Evolutionary conservation across 2,329 filamentous ascomycete species (phyloP), one percentile per base, ranked within the genome.

Genomic region (Arachnomyces sp.): DNA sequence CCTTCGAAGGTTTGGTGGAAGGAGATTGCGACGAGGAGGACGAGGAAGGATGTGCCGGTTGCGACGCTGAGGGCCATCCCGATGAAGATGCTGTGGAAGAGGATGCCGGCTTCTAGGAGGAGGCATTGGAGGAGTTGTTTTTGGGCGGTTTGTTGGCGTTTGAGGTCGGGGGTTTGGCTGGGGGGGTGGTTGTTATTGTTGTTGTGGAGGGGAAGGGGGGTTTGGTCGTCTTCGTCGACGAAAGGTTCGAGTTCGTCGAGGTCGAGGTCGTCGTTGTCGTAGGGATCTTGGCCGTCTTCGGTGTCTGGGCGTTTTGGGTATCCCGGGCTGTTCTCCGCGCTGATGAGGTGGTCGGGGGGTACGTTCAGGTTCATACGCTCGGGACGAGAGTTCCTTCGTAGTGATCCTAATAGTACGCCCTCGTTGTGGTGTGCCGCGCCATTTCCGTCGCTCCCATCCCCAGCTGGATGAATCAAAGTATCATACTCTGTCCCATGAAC

Each of bases 1-100:
- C 87, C 87, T 65, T 94, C 87, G 49, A 94, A 94, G 1, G 84
- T 87, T 65, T 94, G 84, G 55, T 92, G 85, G 61, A 90, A 89
- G 48, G 77, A 79, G 46, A 92, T 88, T 36, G 85, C 85, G 20
- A 89, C 71, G 0, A 92, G 69, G 47, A 92, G 84, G 9, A 90
- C 82, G 31, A 86, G 69, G 55, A 92, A 92, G 1, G 82, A 78
- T 0, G 84, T 81, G 0, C 84, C 84, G 0, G 83, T 87, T 0
- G 85, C 81, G 1, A 92, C 85, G 1, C 82, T 87, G 20, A 92
- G 72, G 3, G 85, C 84, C 83, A 90, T 89, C 46, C 85, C 85
- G 51, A 92, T 90, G 55, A 92, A 92, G 39, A 92, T 72, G 54
- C 79, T 84, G 66, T 92, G 85, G 57, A 90, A 90, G 12, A 92